A percentile compares a stretch with the other conserved stretches of the same genome.
These are phyloP conservation scores for Raffaelea arxii DNA, from an alignment of 2,329 filamentous ascomycete genomes.

Conservation along the genomic window DNA sequence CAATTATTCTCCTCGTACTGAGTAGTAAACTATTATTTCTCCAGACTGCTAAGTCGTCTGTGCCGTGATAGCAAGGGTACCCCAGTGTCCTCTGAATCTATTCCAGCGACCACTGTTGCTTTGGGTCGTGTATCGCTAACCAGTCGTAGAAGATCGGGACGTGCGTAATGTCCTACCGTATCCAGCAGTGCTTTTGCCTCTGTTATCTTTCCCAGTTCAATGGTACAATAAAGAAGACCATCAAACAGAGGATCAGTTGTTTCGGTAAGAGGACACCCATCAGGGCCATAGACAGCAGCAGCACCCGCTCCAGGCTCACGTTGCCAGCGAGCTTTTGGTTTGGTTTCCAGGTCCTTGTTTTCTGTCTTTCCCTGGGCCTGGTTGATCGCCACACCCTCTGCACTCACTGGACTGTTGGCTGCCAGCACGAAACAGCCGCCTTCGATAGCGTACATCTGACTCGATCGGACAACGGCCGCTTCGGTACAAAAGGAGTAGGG, in stretches of 20 bases:
- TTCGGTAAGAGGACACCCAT: too few species aligned
- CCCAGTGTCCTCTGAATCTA: too few species aligned
- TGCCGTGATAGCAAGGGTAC: too few species aligned
- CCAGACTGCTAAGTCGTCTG: too few species aligned
- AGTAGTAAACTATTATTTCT: too few species aligned
- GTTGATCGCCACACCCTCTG: too few species aligned
- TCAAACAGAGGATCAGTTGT: too few species aligned
- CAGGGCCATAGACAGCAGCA: too few species aligned
- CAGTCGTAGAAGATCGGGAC: constrained; percentile 41
- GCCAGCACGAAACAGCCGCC: constrained; percentile 45
- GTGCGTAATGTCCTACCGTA: constrained; percentile 37
- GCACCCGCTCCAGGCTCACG: constrained; percentile 8
- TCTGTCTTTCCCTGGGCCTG: constrained; percentile 34
- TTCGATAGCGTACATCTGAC: constrained; percentile 37
- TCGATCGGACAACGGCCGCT: constrained; percentile 18
- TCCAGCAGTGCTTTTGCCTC: constrained; percentile 34
- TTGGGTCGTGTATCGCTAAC: too few species aligned
- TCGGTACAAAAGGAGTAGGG: constrained; percentile 11
- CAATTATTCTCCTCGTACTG: too few species aligned
- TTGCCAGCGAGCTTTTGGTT: constrained; percentile 16
- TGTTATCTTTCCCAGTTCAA: constrained; percentile 24
- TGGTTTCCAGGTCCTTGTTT: constrained; percentile 30
- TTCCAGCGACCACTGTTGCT: too few species aligned
- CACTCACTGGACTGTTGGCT: too few species aligned
- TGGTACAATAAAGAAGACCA: constrained; percentile 26